Evolutionary conservation across 2,329 filamentous ascomycete genomes (phyloP).

Genomic region (Neonectria punicea): DNA sequence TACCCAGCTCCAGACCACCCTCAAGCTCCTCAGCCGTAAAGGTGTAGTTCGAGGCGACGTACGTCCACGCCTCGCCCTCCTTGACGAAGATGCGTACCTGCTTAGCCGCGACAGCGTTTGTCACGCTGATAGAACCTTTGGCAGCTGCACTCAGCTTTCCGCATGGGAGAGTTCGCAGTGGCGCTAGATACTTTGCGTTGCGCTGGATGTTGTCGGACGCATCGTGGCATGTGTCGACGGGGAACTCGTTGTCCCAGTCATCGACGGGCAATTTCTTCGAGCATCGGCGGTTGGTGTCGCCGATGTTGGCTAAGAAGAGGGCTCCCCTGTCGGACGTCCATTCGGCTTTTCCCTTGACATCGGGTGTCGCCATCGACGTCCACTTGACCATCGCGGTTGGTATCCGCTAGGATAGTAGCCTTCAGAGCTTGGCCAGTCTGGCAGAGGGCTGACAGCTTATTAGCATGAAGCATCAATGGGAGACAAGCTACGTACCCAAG

Average conservation of each 20-base stretch:
- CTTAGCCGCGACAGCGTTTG: conserved; percentile 17
- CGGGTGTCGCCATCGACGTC: conserved; percentile 30
- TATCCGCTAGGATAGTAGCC: conserved; percentile 47
- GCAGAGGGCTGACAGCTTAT: neutral
- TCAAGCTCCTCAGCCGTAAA: conserved; percentile 45
- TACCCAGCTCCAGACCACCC: conserved; percentile 45
- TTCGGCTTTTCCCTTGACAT: conserved; percentile 35
- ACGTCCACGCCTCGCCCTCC: conserved; percentile 36
- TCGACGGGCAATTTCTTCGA: conserved; percentile 25
- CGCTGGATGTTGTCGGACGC: conserved; percentile 47
- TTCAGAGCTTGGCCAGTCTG: conserved; percentile 22
- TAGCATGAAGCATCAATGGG: accelerated
- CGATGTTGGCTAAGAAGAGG: conserved; percentile 51
- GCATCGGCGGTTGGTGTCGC: conserved; percentile 47
- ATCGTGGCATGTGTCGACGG: conserved; percentile 47
- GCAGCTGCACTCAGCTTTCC: conserved; percentile 22
- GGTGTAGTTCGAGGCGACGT: conserved; percentile 35
- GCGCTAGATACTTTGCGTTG: conserved; percentile 45
- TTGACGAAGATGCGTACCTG: conserved; percentile 46
- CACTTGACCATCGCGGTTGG: conserved; percentile 50
- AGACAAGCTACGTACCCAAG: conserved; percentile 10
- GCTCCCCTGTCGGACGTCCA: conserved; percentile 45
- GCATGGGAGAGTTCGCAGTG: conserved; percentile 45
- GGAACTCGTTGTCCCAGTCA: conserved; percentile 10
- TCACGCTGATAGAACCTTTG: conserved; percentile 29